phyloP scores from a whole-genome alignment of 1,284 basidiomycete genomes.

The Sporisorium graminicola region DNA sequence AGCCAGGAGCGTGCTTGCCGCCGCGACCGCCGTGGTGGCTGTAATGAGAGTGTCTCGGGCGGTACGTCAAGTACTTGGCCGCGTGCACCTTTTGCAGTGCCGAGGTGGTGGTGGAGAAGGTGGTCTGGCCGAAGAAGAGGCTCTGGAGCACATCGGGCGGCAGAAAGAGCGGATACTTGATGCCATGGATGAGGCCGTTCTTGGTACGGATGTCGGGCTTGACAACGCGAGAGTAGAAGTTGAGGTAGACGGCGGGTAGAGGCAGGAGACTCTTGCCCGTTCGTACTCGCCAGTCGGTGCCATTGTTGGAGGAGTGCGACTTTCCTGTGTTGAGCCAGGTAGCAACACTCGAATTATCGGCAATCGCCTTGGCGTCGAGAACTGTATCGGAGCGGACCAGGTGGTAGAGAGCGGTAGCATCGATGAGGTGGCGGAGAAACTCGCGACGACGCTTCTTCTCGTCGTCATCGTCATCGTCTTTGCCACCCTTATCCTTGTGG shows the following conservation, averaged over 20 bases:
- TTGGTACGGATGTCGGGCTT: slow-evolving; percentile 70
- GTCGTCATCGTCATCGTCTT: slow-evolving; percentile 71
- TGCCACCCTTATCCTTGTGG: slow-evolving; percentile 10
- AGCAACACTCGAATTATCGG: slow-evolving; percentile 76
- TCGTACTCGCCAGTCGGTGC: slow-evolving; percentile 75
- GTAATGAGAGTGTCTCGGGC: slow-evolving; percentile 74
- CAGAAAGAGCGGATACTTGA: slow-evolving; percentile 76
- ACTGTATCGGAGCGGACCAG: slow-evolving; percentile 72
- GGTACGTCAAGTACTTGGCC: slow-evolving; percentile 34
- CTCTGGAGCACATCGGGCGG: slow-evolving; percentile 77
- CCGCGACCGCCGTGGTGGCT: slow-evolving; percentile 65
- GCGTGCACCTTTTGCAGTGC: slow-evolving; percentile 31
- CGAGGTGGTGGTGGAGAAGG: slow-evolving; percentile 74
- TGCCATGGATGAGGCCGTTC: slow-evolving; percentile 78
- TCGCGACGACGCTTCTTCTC: slow-evolving; percentile 74
- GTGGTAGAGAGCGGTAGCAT: slow-evolving; percentile 77
- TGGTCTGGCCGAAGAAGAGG: slow-evolving; percentile 74
- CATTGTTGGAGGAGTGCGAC: slow-evolving; percentile 68
- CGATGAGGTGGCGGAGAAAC: slow-evolving; percentile 73
- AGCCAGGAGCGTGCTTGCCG: slow-evolving; percentile 63
- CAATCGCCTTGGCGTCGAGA: slow-evolving; percentile 72
- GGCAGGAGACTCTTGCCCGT: slow-evolving; percentile 72
- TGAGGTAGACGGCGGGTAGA: slow-evolving; percentile 72
- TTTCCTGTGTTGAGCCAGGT: slow-evolving; percentile 72
- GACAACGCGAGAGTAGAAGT: slow-evolving; percentile 75